A percentile compares a stretch with the other conserved stretches of the same genome.
These are phyloP conservation scores for Ambrosia hybrid DNA, from an alignment of 140 eudicot genomes.

Conservation along the genomic window DNA sequence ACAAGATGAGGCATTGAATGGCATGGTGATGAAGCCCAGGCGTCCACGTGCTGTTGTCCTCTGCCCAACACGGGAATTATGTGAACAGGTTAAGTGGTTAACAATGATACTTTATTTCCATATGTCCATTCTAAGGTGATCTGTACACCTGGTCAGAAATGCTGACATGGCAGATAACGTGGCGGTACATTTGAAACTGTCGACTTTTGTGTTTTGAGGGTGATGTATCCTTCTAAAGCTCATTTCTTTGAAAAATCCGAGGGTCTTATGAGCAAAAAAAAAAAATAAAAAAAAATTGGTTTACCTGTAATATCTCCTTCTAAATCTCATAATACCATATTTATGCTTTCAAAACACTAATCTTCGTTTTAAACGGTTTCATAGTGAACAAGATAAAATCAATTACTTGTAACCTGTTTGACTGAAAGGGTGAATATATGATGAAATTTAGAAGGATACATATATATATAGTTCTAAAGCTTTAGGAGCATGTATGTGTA, in stretches of 20 bases:
- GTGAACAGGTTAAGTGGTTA: conserved; percentile 91
- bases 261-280: too few species aligned
- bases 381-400: not conserved
- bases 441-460: not conserved
- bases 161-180: not conserved
- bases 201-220: not conserved
- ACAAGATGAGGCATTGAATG: conserved; percentile 64
- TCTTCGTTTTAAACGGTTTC: not conserved
- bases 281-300: too few species aligned
- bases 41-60: conserved; percentile 90
- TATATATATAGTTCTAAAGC: not conserved
- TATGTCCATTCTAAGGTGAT: conserved; percentile 4
- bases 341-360: not conserved
- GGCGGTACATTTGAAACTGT: not conserved
- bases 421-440: not conserved
- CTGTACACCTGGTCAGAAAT: not conserved
- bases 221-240: too few species aligned
- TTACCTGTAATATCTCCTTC: too few species aligned
- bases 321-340: not conserved
- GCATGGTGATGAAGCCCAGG: conserved; percentile 88
- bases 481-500: not conserved
- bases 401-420: not conserved
- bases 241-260: too few species aligned
- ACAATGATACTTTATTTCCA: not conserved
- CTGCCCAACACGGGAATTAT: conserved; percentile 94